These are phyloP conservation scores for Kwoniella sp. DNA, from an alignment of 768 basidiomycete species.

Conservation along the genomic window DNA sequence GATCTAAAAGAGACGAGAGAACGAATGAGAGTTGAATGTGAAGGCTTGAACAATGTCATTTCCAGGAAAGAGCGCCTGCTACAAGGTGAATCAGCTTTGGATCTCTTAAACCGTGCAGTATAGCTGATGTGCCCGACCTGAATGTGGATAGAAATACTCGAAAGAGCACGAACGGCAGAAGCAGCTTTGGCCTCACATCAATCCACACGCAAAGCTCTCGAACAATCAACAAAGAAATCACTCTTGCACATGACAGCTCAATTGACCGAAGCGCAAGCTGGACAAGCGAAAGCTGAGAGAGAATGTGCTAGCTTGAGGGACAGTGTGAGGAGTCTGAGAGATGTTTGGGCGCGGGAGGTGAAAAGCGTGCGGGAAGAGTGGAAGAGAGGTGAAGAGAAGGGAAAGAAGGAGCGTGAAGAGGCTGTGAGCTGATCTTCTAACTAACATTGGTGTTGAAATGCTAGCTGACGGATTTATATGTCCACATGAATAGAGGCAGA, in stretches of 20 bases:
- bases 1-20: constrained; percentile 54
- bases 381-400: constrained; percentile 36
- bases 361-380: constrained; percentile 39
- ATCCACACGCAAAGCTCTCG: constrained; percentile 39
- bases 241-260: constrained; percentile 43
- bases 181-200: constrained; percentile 32
- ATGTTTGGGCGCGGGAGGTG: constrained; percentile 48
- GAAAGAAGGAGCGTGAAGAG: constrained; percentile 43
- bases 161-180: constrained; percentile 52
- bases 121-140: too few species aligned
- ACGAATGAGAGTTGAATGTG: constrained; percentile 48
- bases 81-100: constrained; percentile 34
- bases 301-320: constrained; percentile 52
- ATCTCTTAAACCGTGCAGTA: background rate
- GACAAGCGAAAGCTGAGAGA: constrained; percentile 44
- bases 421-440: constrained; percentile 40
- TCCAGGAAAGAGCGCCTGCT: constrained; percentile 50
- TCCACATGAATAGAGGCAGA: constrained; percentile 28
- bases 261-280: constrained; percentile 43
- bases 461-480: background rate
- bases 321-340: constrained; percentile 48
- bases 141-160: constrained; percentile 48
- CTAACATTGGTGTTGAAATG: too few species aligned
- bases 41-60: constrained; percentile 51
- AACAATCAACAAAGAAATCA: constrained; percentile 44